Base-by-base conservation (phyloP, 768 basidiomycete genomes). In the Nevesoporus exiguus region DNA sequence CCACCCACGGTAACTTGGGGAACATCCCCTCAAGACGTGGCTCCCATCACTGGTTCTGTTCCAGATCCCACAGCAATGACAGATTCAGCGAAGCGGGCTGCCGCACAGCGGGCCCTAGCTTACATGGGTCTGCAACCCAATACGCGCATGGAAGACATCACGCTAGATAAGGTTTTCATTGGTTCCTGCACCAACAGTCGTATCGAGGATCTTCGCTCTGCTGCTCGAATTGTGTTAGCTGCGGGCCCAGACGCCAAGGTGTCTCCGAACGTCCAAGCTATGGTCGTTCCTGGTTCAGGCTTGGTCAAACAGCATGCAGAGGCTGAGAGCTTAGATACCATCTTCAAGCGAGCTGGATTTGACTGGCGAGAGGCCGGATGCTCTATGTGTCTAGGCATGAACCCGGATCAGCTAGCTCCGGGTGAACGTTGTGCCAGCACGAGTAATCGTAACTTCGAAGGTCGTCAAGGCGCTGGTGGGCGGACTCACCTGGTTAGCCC, bases 351-450 rank as follows among this genome's bases (percentile, higher is more conserved):
- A 41, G 93, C 93, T 33, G 93, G 93, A 30, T 96, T 94, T 65
- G 93, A 96, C 65, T 95, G 93, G 93, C 82, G 93, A 48, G 93
- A 96, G 71, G 93, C 93, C 30, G 93, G 93, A 31, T 96, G 93
- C 67, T 96, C 93, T 15, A 96, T 96, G 93, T 96, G 93, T 73
- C 72, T 96, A 61, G 93, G 92, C 39, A 96, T 96, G 93, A 96
- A 96, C 71, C 90, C 92, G 13, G 93, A 96, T 71, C 90, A 93
- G 65, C 76, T 96, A 47, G 78, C 80, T 17, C 90, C 91, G 2
- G 85, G 88, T 14, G 80, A 87, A 65, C 86, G 93, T 41, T 95
- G 93, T 64, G 93, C 93, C 10, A 92, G 90, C 61, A 95, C 93
- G 34, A 92, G 90, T 63, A 94, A 95, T 73, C 83, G 93, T 54